Conservation (phyloP, 179 eudicot species). For the Patellifolia procumbens region DNA sequence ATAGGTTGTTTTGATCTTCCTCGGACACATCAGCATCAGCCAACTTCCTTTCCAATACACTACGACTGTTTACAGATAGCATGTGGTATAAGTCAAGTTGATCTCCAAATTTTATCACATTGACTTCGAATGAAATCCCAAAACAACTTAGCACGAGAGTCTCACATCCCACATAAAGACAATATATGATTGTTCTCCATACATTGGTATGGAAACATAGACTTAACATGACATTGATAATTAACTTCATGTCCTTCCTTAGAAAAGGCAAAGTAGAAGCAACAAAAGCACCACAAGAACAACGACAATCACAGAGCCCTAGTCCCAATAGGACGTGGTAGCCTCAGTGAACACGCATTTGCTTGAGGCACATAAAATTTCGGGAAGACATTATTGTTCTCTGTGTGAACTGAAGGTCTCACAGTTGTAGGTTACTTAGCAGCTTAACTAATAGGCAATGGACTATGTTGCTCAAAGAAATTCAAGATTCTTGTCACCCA, state of each 20-base stretch:
- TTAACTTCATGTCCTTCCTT: neutral
- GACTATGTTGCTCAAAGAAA: neutral
- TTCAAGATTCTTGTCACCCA: conserved; percentile 4
- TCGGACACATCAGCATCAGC: conserved; percentile 98
- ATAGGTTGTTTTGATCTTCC: conserved; percentile 84
- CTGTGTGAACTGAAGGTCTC: conserved; percentile 14
- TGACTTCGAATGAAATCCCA: neutral
- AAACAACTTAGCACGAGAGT: neutral
- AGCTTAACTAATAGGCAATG: neutral
- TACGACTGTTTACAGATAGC: conserved; percentile 39
- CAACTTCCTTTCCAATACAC: conserved; percentile 72
- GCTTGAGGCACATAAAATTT: neutral
- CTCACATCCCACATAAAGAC: conserved; percentile 6
- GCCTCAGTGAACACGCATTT: neutral
- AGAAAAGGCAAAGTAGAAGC: neutral
- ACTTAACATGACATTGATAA: neutral
- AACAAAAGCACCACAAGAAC: too few relatives aligned
- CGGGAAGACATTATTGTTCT: neutral
- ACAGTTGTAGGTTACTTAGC: neutral
- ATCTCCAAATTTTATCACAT: neutral
- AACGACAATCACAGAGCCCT: neutral
- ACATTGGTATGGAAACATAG: neutral
- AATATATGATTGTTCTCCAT: neutral
- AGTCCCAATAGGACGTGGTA: neutral
- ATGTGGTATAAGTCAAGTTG: conserved; percentile 1